phyloP scores from a whole-genome alignment of 495 filamentous ascomycete genomes.

The Margaritispora aquatica region DNA sequence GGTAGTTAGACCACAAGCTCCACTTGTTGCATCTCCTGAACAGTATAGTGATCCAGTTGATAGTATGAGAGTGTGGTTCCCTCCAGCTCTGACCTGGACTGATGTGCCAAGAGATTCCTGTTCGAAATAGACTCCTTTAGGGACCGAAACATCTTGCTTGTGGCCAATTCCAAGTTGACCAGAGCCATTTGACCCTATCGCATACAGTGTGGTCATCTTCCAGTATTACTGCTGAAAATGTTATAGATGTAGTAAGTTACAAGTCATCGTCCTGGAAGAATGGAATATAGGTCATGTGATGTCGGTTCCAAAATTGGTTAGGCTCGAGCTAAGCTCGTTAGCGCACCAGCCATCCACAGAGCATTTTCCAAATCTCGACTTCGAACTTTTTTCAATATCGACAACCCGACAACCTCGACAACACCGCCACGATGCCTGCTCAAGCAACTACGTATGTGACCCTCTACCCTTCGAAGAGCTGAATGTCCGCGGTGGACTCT shows the following conservation, averaged over 20 bases:
- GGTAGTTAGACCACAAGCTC: constrained; percentile 46
- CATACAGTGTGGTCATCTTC: constrained; percentile 53
- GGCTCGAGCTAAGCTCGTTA: constrained; percentile 5
- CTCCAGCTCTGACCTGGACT: constrained; percentile 56
- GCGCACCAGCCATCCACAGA: background rate
- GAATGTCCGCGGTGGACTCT: constrained; percentile 42
- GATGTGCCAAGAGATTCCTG: constrained; percentile 14
- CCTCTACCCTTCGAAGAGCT: constrained; percentile 38
- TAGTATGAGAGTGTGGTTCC: constrained; percentile 81
- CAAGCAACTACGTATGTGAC: constrained; percentile 57
- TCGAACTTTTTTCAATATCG: constrained; percentile 12
- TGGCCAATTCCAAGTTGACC: constrained; percentile 82
- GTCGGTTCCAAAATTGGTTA: background rate
- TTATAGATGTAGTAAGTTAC: too few species aligned
- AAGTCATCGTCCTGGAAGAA: too few species aligned
- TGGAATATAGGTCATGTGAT: too few species aligned
- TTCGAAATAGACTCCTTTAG: constrained; percentile 51
- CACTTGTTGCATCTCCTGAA: constrained; percentile 53
- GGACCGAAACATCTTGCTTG: constrained; percentile 62
- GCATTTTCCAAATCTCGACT: background rate
- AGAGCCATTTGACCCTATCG: constrained; percentile 88
- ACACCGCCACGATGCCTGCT: constrained; percentile 46
- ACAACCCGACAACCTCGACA: constrained; percentile 29
- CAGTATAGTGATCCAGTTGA: constrained; percentile 50
- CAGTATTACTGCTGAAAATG: too few species aligned